Base-by-base conservation (phyloP, 1,139 yeast species). In the Groenewaldozyma sp. region DNA sequence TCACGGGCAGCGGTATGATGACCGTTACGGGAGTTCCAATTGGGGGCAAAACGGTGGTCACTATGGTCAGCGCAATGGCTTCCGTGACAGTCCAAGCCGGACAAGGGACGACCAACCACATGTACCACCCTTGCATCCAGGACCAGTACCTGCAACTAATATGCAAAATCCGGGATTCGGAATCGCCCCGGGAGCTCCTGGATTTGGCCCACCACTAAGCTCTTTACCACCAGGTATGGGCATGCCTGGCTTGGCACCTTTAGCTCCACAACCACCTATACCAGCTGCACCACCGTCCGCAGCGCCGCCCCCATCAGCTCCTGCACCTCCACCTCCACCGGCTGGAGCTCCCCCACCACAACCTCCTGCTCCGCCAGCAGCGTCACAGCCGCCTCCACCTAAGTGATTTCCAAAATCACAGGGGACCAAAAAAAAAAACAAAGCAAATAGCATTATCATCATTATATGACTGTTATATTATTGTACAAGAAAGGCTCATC, bases 261-360 rank as follows among this genome's bases (percentile, higher is more conserved):
- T 55, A 14, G 54, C 59, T 11, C 46, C 46, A 19, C 46, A 45
- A 3, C 36, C 48, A 4, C 42, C 49, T 4, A 38, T 38, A 20
- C 52, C 51, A n/a, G 52, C 59, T 4, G 52, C 55, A 21, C 50
- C 54, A 26, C 44, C 51, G 35, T 47, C 52, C 3, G 43, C 46
- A 10, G 34, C 39, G 17, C 46, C 47, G 6, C 44, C 50, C 11
- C 38, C 45, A 27, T 42, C 41, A 17, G 37, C 43, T 21, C 34
- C 36, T 33, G 39, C 47, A 26, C 40, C 50, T 13, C 48, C 52
- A 14, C 44, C 45, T 16, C 43, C 45, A 21, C 37, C 43, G 13
- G 27, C 41, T n/a, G 33, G 37, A 24, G 38, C 40, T 11, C 45
- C 40, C 10, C 37, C 40, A 28, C 44, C 39, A 37, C 49, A 36